Conservation (phyloP, 352 stramenopile genomes). For the Bremia lactucae region DNA sequence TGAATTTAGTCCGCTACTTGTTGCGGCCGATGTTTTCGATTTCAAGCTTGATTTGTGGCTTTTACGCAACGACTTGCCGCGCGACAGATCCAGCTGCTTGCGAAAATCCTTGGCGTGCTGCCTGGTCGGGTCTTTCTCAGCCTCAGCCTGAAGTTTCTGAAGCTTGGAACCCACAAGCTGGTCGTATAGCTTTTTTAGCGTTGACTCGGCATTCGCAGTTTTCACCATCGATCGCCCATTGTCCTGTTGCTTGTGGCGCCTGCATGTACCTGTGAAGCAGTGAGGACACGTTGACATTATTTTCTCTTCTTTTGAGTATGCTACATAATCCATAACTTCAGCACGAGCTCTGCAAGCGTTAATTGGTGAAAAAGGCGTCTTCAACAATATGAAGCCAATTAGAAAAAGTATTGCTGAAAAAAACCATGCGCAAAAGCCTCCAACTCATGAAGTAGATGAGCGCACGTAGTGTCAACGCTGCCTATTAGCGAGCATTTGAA, state of each 20-base stretch:
- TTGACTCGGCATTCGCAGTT: slow-evolving; percentile 41
- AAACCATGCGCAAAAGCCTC: no score
- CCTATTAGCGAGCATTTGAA: no score
- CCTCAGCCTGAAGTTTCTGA: slow-evolving; percentile 59
- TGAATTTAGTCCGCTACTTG: slow-evolving; percentile 48
- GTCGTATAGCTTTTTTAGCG: slow-evolving; percentile 72
- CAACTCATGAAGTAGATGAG: no score
- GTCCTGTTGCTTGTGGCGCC: slow-evolving; percentile 47
- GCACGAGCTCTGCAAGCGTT: no score
- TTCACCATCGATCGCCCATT: slow-evolving; percentile 46
- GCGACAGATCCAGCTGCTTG: slow-evolving; percentile 51
- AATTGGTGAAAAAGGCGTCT: no score
- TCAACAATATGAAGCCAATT: no score
- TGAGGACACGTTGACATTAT: slow-evolving; percentile 75
- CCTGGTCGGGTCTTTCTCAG: slow-evolving; percentile 24
- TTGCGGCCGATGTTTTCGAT: slow-evolving; percentile 8
- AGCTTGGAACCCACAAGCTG: slow-evolving; percentile 56
- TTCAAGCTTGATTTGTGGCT: slow-evolving; percentile 32
- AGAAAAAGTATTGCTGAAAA: no score
- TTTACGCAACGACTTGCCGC: slow-evolving; percentile 51
- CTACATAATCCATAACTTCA: no score
- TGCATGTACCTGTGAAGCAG: slow-evolving; percentile 72
- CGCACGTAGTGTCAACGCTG: no score
- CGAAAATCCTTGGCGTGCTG: slow-evolving; percentile 43
- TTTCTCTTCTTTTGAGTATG: no score